A percentile compares a stretch with the other conserved stretches of the same genome.
These are phyloP conservation scores for Silene latifolia DNA, from an alignment of 148 eudicot genomes.

Conservation along the genomic window DNA sequence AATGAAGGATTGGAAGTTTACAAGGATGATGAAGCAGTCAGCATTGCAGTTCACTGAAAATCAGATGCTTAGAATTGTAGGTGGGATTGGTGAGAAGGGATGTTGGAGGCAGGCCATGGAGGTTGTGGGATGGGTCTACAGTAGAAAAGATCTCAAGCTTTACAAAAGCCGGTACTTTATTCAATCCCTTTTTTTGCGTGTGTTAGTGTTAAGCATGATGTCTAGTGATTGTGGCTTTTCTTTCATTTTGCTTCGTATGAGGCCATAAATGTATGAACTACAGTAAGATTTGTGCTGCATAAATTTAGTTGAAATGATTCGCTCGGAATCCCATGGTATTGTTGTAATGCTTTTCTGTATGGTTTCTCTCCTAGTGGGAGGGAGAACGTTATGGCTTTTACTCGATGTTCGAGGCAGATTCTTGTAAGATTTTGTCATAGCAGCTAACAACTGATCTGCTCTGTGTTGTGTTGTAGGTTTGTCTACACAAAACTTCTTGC, in stretches of 20 bases:
- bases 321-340: neutral
- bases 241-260: neutral
- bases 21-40: constrained; percentile 72
- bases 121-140: constrained; percentile 87
- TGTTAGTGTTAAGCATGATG: neutral
- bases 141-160: constrained; percentile 49
- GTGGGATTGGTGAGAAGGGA: constrained; percentile 63
- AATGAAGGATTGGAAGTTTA: constrained; percentile 80
- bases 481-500: constrained; percentile 88
- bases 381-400: neutral
- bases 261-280: neutral
- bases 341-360: neutral
- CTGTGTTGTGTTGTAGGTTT: constrained; percentile 49
- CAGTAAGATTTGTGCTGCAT: neutral
- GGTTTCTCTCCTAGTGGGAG: neutral
- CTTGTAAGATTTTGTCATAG: neutral
- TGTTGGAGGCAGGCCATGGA: constrained; percentile 78
- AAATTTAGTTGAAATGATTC: neutral
- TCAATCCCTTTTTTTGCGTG: neutral
- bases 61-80: constrained; percentile 77
- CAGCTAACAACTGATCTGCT: constrained; percentile 6
- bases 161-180: constrained; percentile 73
- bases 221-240: neutral
- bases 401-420: neutral
- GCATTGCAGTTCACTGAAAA: constrained; percentile 65